Conservation (phyloP, 2,329 filamentous ascomycete genomes). For the Clonostachys rosea region DNA sequence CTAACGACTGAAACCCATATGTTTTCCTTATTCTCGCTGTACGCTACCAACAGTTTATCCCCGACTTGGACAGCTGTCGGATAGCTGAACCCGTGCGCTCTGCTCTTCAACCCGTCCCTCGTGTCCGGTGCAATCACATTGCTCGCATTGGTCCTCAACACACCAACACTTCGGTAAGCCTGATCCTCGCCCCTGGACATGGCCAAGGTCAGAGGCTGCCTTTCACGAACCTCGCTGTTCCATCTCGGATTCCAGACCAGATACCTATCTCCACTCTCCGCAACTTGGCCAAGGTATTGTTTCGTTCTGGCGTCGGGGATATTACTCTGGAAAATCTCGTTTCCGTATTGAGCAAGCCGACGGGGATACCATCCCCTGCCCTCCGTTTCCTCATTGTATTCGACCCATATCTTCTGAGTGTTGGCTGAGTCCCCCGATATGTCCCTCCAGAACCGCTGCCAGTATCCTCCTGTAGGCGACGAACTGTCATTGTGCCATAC, state of each 20-base stretch:
- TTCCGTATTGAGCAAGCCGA: conserved; percentile 6
- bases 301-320: conserved; percentile 14
- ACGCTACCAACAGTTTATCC: conserved; percentile 10
- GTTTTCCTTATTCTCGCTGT: conserved; percentile 18
- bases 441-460: conserved; percentile 17
- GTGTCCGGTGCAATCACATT: conserved; percentile 13
- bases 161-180: conserved; percentile 7
- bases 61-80: conserved; percentile 12
- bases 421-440: conserved; percentile 10
- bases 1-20: conserved; percentile 15
- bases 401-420: conserved; percentile 13
- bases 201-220: neutral
- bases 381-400: conserved; percentile 7
- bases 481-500: conserved; percentile 11
- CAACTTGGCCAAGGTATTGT: conserved; percentile 9
- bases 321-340: conserved; percentile 11
- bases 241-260: neutral
- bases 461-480: conserved; percentile 10
- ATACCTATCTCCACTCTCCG: neutral
- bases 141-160: conserved; percentile 12
- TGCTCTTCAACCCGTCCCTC: conserved; percentile 10
- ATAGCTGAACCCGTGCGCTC: conserved; percentile 12
- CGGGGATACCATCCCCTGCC: conserved; percentile 13
- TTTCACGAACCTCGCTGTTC: neutral
- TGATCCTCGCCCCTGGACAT: neutral